Evolutionary conservation across 192 early-diverging fungal species (phyloP).

Genomic region (Coemansia sp.): DNA sequence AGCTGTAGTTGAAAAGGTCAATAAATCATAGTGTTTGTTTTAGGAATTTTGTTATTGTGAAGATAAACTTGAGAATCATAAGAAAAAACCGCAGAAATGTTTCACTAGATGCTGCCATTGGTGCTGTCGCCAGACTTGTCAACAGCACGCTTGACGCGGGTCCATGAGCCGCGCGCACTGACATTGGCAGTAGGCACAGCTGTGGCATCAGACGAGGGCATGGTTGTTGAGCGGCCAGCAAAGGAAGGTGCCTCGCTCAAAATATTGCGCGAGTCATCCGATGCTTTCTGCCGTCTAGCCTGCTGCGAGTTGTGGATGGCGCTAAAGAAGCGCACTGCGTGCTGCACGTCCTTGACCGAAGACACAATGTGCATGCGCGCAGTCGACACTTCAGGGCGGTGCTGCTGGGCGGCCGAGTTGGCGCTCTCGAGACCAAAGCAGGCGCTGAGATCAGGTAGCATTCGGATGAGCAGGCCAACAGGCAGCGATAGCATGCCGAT

Average conservation of each 20-base stretch:
- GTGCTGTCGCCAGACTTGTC: conserved; percentile 16
- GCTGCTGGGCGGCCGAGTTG: conserved; percentile 53
- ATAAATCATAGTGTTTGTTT: background rate
- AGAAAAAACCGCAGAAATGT: background rate
- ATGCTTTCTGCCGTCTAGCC: conserved; percentile 3
- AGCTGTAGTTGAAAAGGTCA: background rate
- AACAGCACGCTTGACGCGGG: conserved; percentile 36
- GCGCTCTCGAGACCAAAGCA: conserved; percentile 56
- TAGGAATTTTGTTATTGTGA: background rate
- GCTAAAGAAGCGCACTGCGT: conserved; percentile 55
- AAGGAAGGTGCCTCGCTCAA: conserved; percentile 21
- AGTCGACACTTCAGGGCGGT: conserved; percentile 47
- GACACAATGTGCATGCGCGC: conserved; percentile 53
- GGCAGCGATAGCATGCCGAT: conserved; percentile 81
- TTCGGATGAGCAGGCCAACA: conserved; percentile 75
- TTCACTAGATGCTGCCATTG: background rate
- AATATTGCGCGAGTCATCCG: conserved; percentile 21
- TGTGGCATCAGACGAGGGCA: conserved; percentile 34
- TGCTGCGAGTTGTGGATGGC: conserved; percentile 55
- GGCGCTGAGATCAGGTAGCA: conserved; percentile 70
- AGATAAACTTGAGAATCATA: background rate
- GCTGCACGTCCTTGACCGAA: conserved; percentile 44
- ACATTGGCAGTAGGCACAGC: conserved; percentile 29
- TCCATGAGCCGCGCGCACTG: conserved; percentile 52
- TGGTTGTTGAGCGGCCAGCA: conserved; percentile 18